Conservation (phyloP, 129 eudicot genomes). For the Tanacetum coccineum region DNA sequence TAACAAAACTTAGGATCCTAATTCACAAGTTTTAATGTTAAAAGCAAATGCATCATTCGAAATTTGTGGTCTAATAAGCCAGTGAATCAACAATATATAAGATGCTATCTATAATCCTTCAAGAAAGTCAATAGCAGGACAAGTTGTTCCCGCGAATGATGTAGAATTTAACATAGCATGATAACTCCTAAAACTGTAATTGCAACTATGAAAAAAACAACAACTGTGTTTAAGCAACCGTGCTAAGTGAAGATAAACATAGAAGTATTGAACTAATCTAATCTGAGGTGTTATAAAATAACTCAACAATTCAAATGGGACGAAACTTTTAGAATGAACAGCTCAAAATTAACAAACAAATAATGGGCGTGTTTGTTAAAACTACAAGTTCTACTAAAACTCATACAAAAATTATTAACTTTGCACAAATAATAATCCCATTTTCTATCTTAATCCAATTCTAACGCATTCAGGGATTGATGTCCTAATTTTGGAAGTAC, state of each 20-base stretch:
- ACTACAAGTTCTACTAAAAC: constrained; percentile 23
- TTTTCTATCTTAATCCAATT: not conserved
- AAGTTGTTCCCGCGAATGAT: constrained; percentile 12
- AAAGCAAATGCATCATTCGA: constrained; percentile 13
- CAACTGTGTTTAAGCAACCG: not conserved
- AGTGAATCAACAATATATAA: not conserved
- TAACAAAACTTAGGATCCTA: constrained; percentile 14
- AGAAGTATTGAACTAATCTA: not conserved
- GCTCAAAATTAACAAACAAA: constrained; percentile 12
- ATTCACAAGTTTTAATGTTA: constrained; percentile 15
- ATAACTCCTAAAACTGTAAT: not conserved
- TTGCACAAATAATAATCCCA: constrained; percentile 29
- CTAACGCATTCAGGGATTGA: constrained; percentile 14
- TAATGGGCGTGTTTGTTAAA: constrained; percentile 25
- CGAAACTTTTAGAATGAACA: constrained; percentile 15
- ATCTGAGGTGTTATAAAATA: not conserved
- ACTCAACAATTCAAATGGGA: constrained; percentile 20
- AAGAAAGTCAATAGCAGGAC: not conserved
- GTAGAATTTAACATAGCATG: constrained; percentile 7
- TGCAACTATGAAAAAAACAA: not conserved
- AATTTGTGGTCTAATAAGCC: constrained; percentile 9
- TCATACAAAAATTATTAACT: constrained; percentile 19
- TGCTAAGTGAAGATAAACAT: not conserved
- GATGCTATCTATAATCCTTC: not conserved
- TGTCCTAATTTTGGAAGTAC: constrained; percentile 14